phyloP scores from a whole-genome alignment of 371 early-diverging fungal genomes.

The Mucor plumbeus region DNA sequence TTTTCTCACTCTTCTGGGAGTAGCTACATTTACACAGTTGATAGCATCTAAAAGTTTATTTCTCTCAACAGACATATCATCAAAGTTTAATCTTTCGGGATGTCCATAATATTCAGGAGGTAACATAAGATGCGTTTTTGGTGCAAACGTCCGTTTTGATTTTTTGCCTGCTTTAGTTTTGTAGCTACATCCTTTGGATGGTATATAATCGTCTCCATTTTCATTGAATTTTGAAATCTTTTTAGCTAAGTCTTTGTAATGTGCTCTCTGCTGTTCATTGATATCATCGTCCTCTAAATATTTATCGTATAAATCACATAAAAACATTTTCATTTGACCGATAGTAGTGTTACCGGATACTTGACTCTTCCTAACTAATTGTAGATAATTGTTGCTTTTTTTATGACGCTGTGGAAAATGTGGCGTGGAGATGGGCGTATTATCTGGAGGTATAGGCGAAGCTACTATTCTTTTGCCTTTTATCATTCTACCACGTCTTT shows the following conservation, averaged over 20 bases:
- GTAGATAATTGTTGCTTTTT: not conserved
- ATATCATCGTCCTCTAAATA: not conserved
- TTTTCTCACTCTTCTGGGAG: not conserved
- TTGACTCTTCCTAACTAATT: not conserved
- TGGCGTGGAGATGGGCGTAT: not conserved
- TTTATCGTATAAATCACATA: not conserved
- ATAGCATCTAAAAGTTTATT: not conserved
- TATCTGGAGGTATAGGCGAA: too few species aligned
- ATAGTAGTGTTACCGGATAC: not conserved
- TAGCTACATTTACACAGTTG: not conserved
- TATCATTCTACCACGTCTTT: too few species aligned
- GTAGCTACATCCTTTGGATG: not conserved
- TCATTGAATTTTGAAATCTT: not conserved
- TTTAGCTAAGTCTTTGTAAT: not conserved
- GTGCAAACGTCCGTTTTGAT: not conserved
- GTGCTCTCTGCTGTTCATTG: not conserved
- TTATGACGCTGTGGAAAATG: not conserved
- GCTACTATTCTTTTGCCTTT: too few species aligned
- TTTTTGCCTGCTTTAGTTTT: not conserved
- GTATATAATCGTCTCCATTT: not conserved
- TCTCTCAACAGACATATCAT: not conserved
- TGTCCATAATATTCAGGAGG: not conserved
- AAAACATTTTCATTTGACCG: slow-evolving; percentile 3
- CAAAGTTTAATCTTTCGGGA: not conserved
- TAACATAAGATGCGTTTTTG: not conserved